Evolutionary conservation across 768 basidiomycete genomes (phyloP).

Genomic region (Lactifluus piperatus): DNA sequence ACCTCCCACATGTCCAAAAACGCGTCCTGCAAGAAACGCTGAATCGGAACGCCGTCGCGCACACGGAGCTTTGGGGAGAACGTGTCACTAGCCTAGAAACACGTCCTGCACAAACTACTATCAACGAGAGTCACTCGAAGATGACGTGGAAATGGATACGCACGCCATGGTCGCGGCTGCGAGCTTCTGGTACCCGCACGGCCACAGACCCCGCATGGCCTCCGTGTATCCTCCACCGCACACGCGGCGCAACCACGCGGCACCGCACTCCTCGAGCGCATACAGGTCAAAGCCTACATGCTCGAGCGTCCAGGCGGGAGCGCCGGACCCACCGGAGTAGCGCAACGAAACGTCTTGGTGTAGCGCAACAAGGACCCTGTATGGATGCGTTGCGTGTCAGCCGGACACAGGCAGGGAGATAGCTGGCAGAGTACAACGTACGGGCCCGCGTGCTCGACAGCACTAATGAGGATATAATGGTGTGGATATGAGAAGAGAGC

Average conservation of each 20-base stretch:
- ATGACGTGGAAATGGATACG: slow-evolving; percentile 24
- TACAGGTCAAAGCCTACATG: slow-evolving; percentile 77
- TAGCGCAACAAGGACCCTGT: slow-evolving; percentile 71
- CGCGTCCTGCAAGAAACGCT: slow-evolving; percentile 73
- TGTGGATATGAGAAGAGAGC: background rate
- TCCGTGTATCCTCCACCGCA: slow-evolving; percentile 67
- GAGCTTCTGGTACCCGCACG: slow-evolving; percentile 88
- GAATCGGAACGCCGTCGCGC: slow-evolving; percentile 52
- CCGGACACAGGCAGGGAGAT: background rate
- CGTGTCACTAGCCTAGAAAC: slow-evolving; percentile 87
- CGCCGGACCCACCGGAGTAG: slow-evolving; percentile 90
- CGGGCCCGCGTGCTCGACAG: slow-evolving; percentile 90
- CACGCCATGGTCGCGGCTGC: slow-evolving; percentile 91
- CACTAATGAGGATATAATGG: slow-evolving; percentile 40
- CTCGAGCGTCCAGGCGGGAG: slow-evolving; percentile 93
- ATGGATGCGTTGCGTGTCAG: background rate
- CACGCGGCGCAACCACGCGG: slow-evolving; percentile 82
- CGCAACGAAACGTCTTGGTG: slow-evolving; percentile 98
- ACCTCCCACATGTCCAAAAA: slow-evolving; percentile 72
- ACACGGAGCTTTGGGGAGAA: slow-evolving; percentile 71
- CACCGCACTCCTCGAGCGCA: slow-evolving; percentile 70
- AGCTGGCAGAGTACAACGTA: slow-evolving; percentile 35
- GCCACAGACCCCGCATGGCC: slow-evolving; percentile 81
- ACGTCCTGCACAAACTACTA: slow-evolving; percentile 46
- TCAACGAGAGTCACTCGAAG: background rate